These are phyloP conservation scores for Lichtheimia hyalospora DNA, from an alignment of 371 early-diverging fungal genomes.

Conservation along the genomic window DNA sequence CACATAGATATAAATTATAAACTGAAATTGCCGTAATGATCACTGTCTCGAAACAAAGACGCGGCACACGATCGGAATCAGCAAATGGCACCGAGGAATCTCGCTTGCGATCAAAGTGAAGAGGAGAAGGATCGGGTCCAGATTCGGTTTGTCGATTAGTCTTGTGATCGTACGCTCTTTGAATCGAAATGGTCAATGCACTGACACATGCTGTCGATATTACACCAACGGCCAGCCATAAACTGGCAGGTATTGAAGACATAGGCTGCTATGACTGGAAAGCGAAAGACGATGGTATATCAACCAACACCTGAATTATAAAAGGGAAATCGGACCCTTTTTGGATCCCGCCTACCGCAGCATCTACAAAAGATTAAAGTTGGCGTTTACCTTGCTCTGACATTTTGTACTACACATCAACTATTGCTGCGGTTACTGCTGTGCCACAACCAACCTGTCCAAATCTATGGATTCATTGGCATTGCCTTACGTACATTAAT, in stretches of 20 bases:
- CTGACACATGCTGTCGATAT: slow-evolving; percentile 8
- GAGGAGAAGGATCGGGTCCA: slow-evolving; percentile 5
- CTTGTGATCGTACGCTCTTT: slow-evolving; percentile 14
- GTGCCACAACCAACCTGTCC: background rate
- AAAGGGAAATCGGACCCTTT: background rate
- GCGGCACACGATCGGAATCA: slow-evolving; percentile 16
- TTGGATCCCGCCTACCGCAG: background rate
- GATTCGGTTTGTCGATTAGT: slow-evolving; percentile 3
- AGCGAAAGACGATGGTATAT: background rate
- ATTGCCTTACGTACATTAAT: background rate
- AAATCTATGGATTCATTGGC: background rate
- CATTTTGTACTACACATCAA: background rate
- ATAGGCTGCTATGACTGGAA: background rate
- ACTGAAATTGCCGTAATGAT: slow-evolving; percentile 7
- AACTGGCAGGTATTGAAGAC: slow-evolving; percentile 3
- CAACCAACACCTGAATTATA: background rate
- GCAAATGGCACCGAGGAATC: slow-evolving; percentile 22
- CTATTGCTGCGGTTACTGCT: background rate
- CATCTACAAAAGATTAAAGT: background rate
- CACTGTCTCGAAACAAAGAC: slow-evolving; percentile 13
- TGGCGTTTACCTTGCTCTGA: background rate
- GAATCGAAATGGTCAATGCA: slow-evolving; percentile 16
- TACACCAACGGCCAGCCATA: slow-evolving; percentile 14
- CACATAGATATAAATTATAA: slow-evolving; percentile 9
- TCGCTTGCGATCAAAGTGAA: slow-evolving; percentile 13